Percentiles rank a stretch among this genome's conserved stretches.
These are phyloP conservation scores for Acacia melanoxylon DNA, from an alignment of 306 rosid species.

Conservation along the genomic window DNA sequence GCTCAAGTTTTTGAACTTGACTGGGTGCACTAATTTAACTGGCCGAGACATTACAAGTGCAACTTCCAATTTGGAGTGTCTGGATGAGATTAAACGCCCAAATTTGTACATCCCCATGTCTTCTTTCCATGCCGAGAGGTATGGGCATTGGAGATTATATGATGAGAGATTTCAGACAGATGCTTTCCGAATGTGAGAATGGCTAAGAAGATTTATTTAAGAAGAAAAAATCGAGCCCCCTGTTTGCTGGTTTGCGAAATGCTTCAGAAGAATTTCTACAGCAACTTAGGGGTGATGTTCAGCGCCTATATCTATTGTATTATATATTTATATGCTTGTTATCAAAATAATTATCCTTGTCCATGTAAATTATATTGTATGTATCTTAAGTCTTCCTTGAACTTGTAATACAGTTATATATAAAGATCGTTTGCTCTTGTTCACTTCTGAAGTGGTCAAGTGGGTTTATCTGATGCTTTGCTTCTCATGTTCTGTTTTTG, in stretches of 20 bases:
- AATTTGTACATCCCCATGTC: constrained; percentile 53
- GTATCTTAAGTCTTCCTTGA: background rate
- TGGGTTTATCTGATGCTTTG: background rate
- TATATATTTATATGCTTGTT: constrained; percentile 23
- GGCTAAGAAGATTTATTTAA: constrained; percentile 10
- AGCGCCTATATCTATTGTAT: background rate
- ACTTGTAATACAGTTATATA: background rate
- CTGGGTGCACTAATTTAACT: constrained; percentile 76
- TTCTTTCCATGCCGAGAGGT: constrained; percentile 52
- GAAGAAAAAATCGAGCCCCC: constrained; percentile 13
- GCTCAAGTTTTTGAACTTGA: constrained; percentile 78
- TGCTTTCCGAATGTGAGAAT: constrained; percentile 63
- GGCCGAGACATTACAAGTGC: constrained; percentile 67
- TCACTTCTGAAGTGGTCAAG: background rate
- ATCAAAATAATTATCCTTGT: background rate
- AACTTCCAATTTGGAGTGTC: constrained; percentile 46
- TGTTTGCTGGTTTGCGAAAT: constrained; percentile 18
- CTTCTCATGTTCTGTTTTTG: background rate
- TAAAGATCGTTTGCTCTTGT: background rate
- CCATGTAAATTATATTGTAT: constrained; percentile 5
- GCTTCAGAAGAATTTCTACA: constrained; percentile 18
- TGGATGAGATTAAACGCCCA: constrained; percentile 56
- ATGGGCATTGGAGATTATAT: constrained; percentile 83
- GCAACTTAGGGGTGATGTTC: background rate
- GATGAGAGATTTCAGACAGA: constrained; percentile 93